Evolutionary conservation across 148 eudicot species (phyloP), one percentile per base, ranked within the genome.

Genomic region (Vaccinium corymbosum): DNA sequence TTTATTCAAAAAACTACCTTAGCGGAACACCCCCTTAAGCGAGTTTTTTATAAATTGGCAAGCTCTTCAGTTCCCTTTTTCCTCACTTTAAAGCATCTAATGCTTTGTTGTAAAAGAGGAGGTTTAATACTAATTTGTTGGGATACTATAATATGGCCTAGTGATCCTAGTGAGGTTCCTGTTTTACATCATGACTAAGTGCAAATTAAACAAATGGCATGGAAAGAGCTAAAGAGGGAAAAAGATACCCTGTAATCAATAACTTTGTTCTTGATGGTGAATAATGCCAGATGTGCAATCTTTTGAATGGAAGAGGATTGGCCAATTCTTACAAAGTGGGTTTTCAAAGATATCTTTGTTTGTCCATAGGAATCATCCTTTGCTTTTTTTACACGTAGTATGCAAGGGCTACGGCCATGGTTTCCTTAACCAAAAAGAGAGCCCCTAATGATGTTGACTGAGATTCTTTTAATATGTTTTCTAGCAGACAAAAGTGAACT

Each of bases 91-190:
- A 77, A 51, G 64, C 49, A 81, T 49, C 77, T 27, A 70, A 81
- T 81, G 46, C 83, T 16, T 25, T 61, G 73, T 29, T 81, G 83
- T 81, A 51, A 68, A 70, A 76, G 16, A 76, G 52, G 66, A 68
- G 57, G 8, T 46, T n/a, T 46, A 81, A 72, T 62, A 22, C 10
- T n/a, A 62, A 64, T 46, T 27, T 66, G 57, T 35, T 81, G 46
- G 46, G 75, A 81, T 66, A 81, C 83, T 81, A 81, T 53, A 81
- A 17, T 12, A 49, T 68, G 61, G 22, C 76, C 82, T 66, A 49
- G 15, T 66, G 20, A 81, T 81, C 83, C 83, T 64, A 81, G 83
- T 49, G 27, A 55, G 59, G 13, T 81, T 59, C n/a, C 51, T 42
- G 55, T 64, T 61, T n/a, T 16, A 15, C 68, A 53, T 22, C 11